Percentiles rank a stretch among this genome's conserved stretches.
Conservation (phyloP, 1,284 basidiomycete genomes). For the Tausonia pullulans region DNA sequence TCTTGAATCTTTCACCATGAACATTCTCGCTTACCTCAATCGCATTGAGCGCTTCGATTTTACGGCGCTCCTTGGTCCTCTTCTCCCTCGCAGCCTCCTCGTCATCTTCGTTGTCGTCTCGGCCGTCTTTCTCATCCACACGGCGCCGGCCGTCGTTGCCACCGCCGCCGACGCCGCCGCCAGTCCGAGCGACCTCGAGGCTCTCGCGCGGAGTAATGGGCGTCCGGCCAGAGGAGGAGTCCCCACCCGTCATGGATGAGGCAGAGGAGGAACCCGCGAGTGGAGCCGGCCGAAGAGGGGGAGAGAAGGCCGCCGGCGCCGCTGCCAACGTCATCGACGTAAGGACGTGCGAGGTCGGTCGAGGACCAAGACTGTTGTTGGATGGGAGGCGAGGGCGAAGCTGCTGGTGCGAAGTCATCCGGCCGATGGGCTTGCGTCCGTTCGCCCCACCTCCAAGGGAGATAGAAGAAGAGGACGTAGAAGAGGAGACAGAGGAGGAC, state of each 20-base stretch:
- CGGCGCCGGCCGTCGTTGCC: neutral
- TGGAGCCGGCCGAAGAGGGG: too few relatives aligned
- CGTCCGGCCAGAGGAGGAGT: conserved; percentile 8
- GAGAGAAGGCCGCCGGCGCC: too few relatives aligned
- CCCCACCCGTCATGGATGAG: neutral
- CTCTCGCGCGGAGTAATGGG: conserved; percentile 13
- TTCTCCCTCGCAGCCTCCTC: conserved; percentile 4
- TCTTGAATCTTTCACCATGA: neutral
- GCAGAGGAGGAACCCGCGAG: too few relatives aligned
- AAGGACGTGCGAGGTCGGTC: too few relatives aligned
- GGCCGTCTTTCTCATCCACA: neutral
- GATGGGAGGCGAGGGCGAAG: too few relatives aligned
- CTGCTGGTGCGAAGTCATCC: neutral
- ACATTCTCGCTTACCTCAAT: conserved; percentile 4
- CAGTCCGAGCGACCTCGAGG: neutral
- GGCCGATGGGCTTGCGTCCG: neutral
- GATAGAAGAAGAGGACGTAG: neutral
- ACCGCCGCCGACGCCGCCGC: neutral
- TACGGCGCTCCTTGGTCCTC: conserved; percentile 11
- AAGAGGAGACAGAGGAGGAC: neutral
- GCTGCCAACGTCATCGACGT: too few relatives aligned
- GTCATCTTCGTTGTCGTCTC: neutral
- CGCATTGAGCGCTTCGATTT: conserved; percentile 13
- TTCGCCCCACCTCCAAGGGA: neutral
- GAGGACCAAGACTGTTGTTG: too few relatives aligned